Evolutionary conservation across 306 rosid genomes (phyloP), one percentile per base, ranked within the genome.

Genomic region (Gastrolobium villosum): DNA sequence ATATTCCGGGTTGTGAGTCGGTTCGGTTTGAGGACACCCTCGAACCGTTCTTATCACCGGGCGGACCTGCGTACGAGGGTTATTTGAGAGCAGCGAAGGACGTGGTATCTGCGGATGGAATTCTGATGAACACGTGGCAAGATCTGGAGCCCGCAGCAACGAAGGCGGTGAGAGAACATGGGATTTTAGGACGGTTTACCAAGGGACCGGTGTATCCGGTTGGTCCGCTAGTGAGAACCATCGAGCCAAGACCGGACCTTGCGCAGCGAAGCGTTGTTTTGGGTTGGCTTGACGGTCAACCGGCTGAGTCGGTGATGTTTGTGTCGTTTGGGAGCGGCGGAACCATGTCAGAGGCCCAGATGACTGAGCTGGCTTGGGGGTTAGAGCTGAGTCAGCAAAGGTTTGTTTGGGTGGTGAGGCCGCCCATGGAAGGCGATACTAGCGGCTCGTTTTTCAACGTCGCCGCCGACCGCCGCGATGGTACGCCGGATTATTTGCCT

Each of bases 301-400:
- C 88, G 1, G 35, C 1, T 1, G 85, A 87, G 43, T 91, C 98
- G 0, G 93, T 91, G 34, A 7, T 93, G 0, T 88, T 81, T 9
- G 81, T 93, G 20, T 89, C 91, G 0, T 88, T 93, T 20, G 95
- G 98, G 34, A 93, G 95, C 2, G 97, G 97, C 0, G 98, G 95
- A 13, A 84, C 89, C 0, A 13, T 93, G 52, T 64, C 89, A 0
- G 48, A 4, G 36, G 78, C 55, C 20, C 98, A 93, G 44, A 86
- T 80, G 65, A 80, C 28, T 1, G 92, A 93, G 55, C n/a, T 91
- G 34, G 98, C 97, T 1, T 87, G 77, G 80, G 98, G 95, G 0
- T 80, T 93, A 66, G 98, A 93, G 84, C 14, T 90, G 67, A 93
- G 95, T 49, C 65, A 36, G 43, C 92, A 88, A 26, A 77, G 93